Base-by-base conservation (phyloP, 2,329 filamentous ascomycete genomes). In the Colletotrichum australisinense region DNA sequence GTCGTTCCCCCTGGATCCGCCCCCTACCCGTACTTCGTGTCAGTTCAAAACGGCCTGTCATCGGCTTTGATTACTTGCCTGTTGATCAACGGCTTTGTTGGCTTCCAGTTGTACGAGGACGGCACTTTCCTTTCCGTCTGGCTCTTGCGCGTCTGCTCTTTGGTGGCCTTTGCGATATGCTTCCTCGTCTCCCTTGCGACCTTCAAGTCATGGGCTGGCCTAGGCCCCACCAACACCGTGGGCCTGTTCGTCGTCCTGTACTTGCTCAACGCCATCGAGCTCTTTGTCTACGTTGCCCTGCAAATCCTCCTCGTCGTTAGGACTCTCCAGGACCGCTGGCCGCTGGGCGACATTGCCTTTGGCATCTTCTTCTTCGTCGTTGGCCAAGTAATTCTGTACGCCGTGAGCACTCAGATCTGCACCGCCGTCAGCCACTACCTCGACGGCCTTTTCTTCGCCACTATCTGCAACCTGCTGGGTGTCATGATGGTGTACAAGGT, bases 401-500 rank as follows among this genome's bases (percentile, higher is more conserved):
- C 93, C 28, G 94, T 98, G 80, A 97, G 94, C 85, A 88, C 92
- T 76, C 91, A 89, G 75, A 95, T 99, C 79, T 99, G 97, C 86
- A 89, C 93, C 64, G 90, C 91, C 59, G 91, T 95, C 52, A 92
- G 94, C 83, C 97, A 99, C 83, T 99, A 98, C 81, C 85, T 99
- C 62, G 97, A 99, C 80, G 96, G 96, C 0, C 85, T 98, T 60
- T 97, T 98, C 86, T 95, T 99, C 80, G 94, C 95, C 5, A 98
- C 96, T 0, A 92, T 96, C 68, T 97, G 95, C 86, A 99, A 99
- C 81, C 85, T 99, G 57, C 87, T 99, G 56, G 95, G 92, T 14
- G 96, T 99, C 74, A 99, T 99, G 97, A 99, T 98, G 97, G 92
- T 99, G 49, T 99, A 99, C 89, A 99, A 99, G 93, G 95, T 89